These are phyloP conservation scores for Saprolegnia parasitica DNA, from an alignment of 352 stramenopile genomes.

Conservation along the genomic window DNA sequence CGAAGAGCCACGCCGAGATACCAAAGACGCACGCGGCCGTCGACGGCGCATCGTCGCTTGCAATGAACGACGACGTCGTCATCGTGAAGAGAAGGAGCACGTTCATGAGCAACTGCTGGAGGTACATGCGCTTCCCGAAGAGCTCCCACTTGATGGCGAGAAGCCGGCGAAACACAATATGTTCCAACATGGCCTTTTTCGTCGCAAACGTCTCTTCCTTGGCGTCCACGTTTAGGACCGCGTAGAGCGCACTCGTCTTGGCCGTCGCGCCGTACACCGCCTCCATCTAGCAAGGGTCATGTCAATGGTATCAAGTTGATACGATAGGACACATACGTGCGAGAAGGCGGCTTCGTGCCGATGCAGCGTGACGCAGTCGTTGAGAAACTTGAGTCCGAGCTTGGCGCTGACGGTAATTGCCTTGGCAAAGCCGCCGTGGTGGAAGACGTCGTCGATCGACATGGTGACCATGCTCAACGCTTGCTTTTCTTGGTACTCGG, in stretches of 20 bases:
- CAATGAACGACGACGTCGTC: not conserved
- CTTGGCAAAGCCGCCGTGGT: not conserved
- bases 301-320: not conserved
- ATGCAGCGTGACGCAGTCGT: not conserved
- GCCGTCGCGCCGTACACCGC: not conserved
- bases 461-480: not conserved
- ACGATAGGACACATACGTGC: not conserved
- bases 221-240: not conserved
- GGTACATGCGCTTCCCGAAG: constrained; percentile 11
- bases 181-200: not conserved
- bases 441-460: not conserved
- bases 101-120: constrained; percentile 19
- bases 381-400: not conserved
- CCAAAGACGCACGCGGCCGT: not conserved
- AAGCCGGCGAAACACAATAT: constrained; percentile 11
- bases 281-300: not conserved
- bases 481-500: not conserved
- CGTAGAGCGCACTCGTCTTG: not conserved
- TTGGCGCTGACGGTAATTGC: not conserved
- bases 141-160: constrained; percentile 15
- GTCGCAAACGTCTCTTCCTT: not conserved
- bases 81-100: not conserved
- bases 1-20: not conserved
- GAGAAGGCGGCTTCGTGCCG: not conserved
- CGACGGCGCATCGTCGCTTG: not conserved